A percentile compares a stretch with the other conserved stretches of the same genome.
phyloP scores from a whole-genome alignment of 2,329 filamentous ascomycete genomes.

The Monosporascus sp. region DNA sequence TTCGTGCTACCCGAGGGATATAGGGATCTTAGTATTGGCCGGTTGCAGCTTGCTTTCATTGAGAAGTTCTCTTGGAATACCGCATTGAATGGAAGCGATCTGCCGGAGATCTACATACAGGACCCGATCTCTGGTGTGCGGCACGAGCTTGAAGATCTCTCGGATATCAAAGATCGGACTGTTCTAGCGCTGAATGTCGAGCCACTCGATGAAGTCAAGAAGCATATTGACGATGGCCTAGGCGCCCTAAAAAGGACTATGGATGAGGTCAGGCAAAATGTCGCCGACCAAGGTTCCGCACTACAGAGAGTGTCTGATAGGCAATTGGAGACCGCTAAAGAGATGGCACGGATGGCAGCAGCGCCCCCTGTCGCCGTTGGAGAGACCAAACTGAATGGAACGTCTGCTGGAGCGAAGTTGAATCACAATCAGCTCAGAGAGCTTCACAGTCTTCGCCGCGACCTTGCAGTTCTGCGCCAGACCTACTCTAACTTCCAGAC shows the following conservation, averaged over 20 bases:
- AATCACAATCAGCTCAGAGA: conserved; percentile 66
- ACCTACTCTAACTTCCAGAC: conserved; percentile 89
- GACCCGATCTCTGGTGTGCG: conserved; percentile 94
- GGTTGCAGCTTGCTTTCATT: conserved; percentile 92
- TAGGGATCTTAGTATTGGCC: conserved; percentile 77
- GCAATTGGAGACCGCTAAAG: conserved; percentile 83
- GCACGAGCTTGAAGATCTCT: conserved; percentile 90
- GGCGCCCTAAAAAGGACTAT: conserved; percentile 74
- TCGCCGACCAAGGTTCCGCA: conserved; percentile 77
- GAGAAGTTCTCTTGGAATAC: conserved; percentile 99
- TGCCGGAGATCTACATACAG: conserved; percentile 97
- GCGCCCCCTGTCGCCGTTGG: conserved; percentile 43
- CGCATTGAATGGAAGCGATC: conserved; percentile 83
- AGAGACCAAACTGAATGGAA: conserved; percentile 41
- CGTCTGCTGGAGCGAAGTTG: conserved; percentile 34
- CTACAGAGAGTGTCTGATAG: conserved; percentile 85
- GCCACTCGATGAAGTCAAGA: conserved; percentile 89
- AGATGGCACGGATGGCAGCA: conserved; percentile 62
- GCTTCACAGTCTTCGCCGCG: conserved; percentile 75
- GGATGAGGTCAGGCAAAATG: conserved; percentile 77
- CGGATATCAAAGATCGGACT: conserved; percentile 88
- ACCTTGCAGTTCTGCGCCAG: conserved; percentile 86
- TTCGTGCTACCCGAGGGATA: conserved; percentile 83
- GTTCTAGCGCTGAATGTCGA: conserved; percentile 95
- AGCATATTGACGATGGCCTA: conserved; percentile 90